Evolutionary conservation across 2,329 filamentous ascomycete genomes (phyloP), one percentile per base, ranked within the genome.

Genomic region (Fusarium sp.): DNA sequence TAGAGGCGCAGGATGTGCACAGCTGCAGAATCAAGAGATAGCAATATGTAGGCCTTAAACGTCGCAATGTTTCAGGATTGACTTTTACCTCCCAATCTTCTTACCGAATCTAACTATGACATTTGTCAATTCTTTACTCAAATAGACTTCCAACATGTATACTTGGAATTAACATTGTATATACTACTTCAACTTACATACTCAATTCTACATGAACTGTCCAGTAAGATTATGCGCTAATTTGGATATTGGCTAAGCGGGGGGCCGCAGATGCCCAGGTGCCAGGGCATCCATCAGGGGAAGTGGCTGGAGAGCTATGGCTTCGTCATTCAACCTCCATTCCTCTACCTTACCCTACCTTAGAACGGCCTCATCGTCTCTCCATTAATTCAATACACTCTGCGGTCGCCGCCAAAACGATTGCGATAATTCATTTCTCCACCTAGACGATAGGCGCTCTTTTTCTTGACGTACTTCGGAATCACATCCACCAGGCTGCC

Each of bases 311-410:
- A 68, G 68, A 73, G 71, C 62, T 34, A 41, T 48, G 62, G 55
- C 72, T 76, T 77, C 75, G 76, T 78, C 76, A 78, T 73, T 73
- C 62, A 58, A 58, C 59, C 59, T 64, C 44, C 34, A 38, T 38
- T 38, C 22, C 60, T 54, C 64, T 29, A 66, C 65, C 60, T 65
- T 43, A 44, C 60, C 60, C 32, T 27, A 56, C 55, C 44, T 44
- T 20, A 54, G 38, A 27, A 58, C 38, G 22, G 47, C 58, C 61
- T 64, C 52, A 63, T 62, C 62, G 63, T 62, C 63, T 62, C 55
- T 45, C 41, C 57, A 30, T 62, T 58, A 30, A 65, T 56, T 43
- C 49, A 18, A 59, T 27, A 52, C 43, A 38, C 51, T 58, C 57
- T 58, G 58, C 64, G 48, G 61, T 65, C 66, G 58, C 63, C 62